Percentiles rank a stretch among this genome's conserved stretches.
Conservation (phyloP, 495 filamentous ascomycete species). For the Podospora anserina region DNA sequence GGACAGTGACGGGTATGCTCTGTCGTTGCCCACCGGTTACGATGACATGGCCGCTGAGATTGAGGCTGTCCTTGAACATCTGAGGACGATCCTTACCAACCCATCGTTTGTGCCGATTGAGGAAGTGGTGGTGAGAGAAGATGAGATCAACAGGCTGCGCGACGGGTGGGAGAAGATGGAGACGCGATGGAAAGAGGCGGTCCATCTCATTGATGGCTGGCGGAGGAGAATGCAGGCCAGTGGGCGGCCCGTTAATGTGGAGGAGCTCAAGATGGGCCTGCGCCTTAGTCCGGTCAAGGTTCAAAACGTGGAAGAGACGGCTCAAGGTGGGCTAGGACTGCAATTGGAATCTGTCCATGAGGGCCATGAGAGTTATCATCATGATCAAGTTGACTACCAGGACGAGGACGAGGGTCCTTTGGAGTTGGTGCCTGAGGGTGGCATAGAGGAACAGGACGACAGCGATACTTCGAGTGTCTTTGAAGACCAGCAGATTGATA, state of each 20-base stretch:
- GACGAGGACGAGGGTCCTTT: constrained; percentile 27
- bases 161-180: constrained; percentile 92
- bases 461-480: constrained; percentile 14
- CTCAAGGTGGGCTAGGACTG: constrained; percentile 32
- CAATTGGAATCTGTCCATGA: constrained; percentile 42
- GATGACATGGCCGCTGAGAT: constrained; percentile 71
- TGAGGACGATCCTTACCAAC: constrained; percentile 81
- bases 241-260: constrained; percentile 75
- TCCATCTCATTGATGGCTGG: constrained; percentile 91
- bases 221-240: constrained; percentile 74
- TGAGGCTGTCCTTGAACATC: constrained; percentile 69
- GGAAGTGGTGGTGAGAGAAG: constrained; percentile 82
- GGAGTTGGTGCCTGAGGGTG: constrained; percentile 20
- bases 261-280: constrained; percentile 77
- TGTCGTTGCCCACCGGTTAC: constrained; percentile 57
- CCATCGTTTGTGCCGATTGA: constrained; percentile 96
- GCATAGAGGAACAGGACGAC: constrained; percentile 22
- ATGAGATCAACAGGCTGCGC: constrained; percentile 77
- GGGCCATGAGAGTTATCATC: constrained; percentile 30
- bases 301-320: constrained; percentile 49
- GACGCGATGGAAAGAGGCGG: constrained; percentile 80
- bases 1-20: constrained; percentile 19
- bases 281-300: constrained; percentile 60
- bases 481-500: constrained; percentile 43
- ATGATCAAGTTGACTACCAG: neutral